Percentiles rank a stretch among this genome's conserved stretches.
Conservation (phyloP, 2,329 filamentous ascomycete genomes). For the Dactylella cylindrospora region DNA sequence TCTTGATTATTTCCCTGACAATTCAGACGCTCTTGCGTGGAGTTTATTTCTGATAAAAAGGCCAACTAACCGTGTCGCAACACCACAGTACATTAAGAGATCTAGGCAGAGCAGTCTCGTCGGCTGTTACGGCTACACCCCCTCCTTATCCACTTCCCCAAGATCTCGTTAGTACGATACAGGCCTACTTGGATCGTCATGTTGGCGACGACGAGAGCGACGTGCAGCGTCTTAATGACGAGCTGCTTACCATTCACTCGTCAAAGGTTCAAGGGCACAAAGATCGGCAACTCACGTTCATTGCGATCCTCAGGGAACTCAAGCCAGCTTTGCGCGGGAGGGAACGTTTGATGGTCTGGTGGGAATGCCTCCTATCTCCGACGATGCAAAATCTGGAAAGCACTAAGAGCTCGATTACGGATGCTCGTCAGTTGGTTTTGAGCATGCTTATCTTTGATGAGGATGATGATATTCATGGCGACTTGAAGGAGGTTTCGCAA, state of each 20-base stretch:
- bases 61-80: conserved; percentile 5
- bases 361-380: conserved; percentile 64
- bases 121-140: conserved; percentile 53
- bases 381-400: conserved; percentile 61
- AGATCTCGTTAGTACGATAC: conserved; percentile 64
- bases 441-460: conserved; percentile 64
- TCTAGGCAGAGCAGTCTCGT: conserved; percentile 55
- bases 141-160: conserved; percentile 64
- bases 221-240: conserved; percentile 72
- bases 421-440: conserved; percentile 66
- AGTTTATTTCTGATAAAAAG: background rate
- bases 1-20: background rate
- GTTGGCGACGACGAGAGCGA: conserved; percentile 67
- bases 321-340: conserved; percentile 66
- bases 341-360: conserved; percentile 69
- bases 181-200: conserved; percentile 69
- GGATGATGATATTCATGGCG: conserved; percentile 52
- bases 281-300: conserved; percentile 66
- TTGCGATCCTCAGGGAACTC: conserved; percentile 66
- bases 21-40: conserved; percentile 18
- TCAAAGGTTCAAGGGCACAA: conserved; percentile 63
- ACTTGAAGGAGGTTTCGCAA: conserved; percentile 54
- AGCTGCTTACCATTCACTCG: conserved; percentile 68
- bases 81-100: conserved; percentile 56
- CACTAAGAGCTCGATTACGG: conserved; percentile 65